Base-by-base conservation (phyloP, 2,329 filamentous ascomycete species). In the Drechslerella stenobrocha region DNA sequence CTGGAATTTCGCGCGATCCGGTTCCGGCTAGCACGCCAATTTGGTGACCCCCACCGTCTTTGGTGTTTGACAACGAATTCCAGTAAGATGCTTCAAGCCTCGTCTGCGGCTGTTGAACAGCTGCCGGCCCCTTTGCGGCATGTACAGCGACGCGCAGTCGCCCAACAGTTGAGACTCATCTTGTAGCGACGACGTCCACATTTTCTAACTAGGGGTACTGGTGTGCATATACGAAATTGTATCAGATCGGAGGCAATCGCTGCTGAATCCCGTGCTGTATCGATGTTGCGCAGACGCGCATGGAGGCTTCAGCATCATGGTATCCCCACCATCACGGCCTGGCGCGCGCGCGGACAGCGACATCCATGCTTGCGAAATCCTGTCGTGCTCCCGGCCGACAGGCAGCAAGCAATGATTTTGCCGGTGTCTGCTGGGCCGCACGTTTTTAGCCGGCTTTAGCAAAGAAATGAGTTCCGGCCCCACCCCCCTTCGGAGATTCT, bases 301-400 rank as follows among this genome's bases (percentile, higher is more conserved):
- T 55, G 50, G 63, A 67, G 60, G 63, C 63, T 55, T 50, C 50
- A 55, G 55, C 55, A 55, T 67, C 63, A 67, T 55, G 60, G 60
- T 55, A 55, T 67, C 20, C 15, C 35, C 45, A 53, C 24, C 53
- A 50, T 56, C 48, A 59, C 53, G 40, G 51, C 46, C 32, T 53
- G 34, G 44, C 45, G 23, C 47, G 34, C 52, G 45, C 60, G 55
- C 22, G 51, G 52, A 37, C 63, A 67, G 55, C 63, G 63, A 56
- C 51, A 67, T 56, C 63, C 63, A 55, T 67, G 63, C 46, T 44
- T 23, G n/a, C n/a, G n/a, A n/a, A n/a, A n/a, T n/a, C 34, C 28
- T 55, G 44, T 50, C 44, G 52, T 57, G 52, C 59, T 53, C 52
- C 52, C 57, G 60, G 58, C 57, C 60, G 45, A 65, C 46, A 65